These are phyloP conservation scores for Silybum marianum DNA, from an alignment of 129 eudicot genomes.

Conservation along the genomic window DNA sequence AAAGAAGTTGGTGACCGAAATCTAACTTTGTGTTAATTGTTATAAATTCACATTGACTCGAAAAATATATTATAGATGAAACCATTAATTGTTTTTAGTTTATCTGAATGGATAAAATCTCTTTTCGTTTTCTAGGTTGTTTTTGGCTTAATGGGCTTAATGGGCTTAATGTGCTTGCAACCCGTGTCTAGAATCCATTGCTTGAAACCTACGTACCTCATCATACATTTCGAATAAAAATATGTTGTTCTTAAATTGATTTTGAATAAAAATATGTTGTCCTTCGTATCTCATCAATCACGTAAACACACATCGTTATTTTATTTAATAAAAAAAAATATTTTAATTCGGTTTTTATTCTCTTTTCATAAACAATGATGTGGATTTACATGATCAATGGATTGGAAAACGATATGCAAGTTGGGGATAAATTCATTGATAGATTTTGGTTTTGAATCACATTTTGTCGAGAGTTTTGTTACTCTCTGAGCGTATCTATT, in stretches of 20 bases:
- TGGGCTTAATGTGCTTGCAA: neutral
- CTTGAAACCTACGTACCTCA: neutral
- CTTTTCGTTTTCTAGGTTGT: neutral
- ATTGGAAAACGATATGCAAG: too few relatives aligned
- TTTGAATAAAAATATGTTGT: neutral
- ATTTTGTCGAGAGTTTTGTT: too few relatives aligned
- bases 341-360: too few relatives aligned
- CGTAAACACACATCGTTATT: neutral
- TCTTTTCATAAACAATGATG: neutral
- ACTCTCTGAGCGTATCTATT: too few relatives aligned
- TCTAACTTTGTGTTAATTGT: slow-evolving; percentile 1
- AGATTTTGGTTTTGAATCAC: too few relatives aligned
- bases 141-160: neutral
- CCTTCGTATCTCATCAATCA: neutral
- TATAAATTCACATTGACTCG: neutral
- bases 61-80: neutral
- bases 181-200: neutral
- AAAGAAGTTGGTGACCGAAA: slow-evolving; percentile 22
- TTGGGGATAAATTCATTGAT: too few relatives aligned
- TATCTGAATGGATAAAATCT: neutral
- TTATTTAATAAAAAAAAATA: too few relatives aligned
- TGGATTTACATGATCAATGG: neutral
- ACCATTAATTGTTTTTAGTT: neutral
- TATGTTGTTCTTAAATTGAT: neutral
- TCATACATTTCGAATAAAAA: neutral